Base-by-base conservation (phyloP, 169 alveolate species). In the Plasmodium gaboni region DNA sequence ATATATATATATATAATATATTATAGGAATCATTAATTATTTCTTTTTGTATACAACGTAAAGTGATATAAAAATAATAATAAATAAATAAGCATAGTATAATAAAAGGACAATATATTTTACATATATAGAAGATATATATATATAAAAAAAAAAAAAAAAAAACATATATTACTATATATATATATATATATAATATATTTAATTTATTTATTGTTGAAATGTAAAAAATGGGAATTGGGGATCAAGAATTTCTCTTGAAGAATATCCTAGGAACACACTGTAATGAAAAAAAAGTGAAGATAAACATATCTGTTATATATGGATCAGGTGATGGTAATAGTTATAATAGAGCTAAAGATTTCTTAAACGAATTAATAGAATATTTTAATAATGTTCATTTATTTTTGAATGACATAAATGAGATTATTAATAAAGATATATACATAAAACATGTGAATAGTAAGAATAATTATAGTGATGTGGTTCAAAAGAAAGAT, bases 321-420 rank as follows among this genome's bases (percentile, higher is more conserved):
- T 83, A 83, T 28, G 91, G 91, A 15, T 83, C 91, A 10, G 91
- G 69, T 10, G 50, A 73, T 48, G 17, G 42, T 44, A 68, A 24
- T 48, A 83, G 71, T 6, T 83, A 68, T 48, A 44, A 50, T n/a
- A 28, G n/a, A 2, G 91, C 83, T 9, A 67, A 68, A 48, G 73
- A 46, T 1, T 67, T 83, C 50, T 60, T 83, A 55, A 83, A 67
- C 24, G 91, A 83, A 55, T 68, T 83, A 55, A 68, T 83, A 68
- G 42, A 32, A n/a, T 83, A 55, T 67, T 83, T 83, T 48, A 26
- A 32, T 7, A 53, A 83, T 46, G 69, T 83, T 32, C 32, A 32
- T n/a, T 68, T 19, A 38, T 22, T 68, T 55, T 83, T 22, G 53
- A 83, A 83, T 3, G 72, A 55, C 13, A 48, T 83, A 42, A 38